Base-by-base conservation (phyloP, 306 rosid genomes). In the Sphenostylis stenocarpa region DNA sequence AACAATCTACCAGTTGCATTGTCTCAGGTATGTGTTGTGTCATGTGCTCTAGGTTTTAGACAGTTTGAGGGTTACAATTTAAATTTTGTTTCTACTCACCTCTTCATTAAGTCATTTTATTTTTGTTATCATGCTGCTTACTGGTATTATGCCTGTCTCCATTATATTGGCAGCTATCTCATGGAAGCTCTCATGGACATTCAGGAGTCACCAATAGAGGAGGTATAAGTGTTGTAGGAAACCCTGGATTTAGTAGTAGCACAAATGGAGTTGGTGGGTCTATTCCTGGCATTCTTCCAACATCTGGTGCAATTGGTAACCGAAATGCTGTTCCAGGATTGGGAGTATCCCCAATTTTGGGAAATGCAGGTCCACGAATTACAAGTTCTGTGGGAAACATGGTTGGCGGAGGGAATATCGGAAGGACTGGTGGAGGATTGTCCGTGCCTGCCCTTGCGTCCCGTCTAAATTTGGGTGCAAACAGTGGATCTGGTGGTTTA, bases 181-280 rank as follows among this genome's bases (percentile, higher is more conserved):
- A 95, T 66, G 97, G 97, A 60, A 84, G 91, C 85, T 80, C 97
- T 47, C 95, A 89, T 68, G 94, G 93, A 75, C 96, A 89, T 85
- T 92, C 96, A 43, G 97, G 94, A 84, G 88, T 96, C 80, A 64
- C 93, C 68, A 96, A 80, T 81, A 92, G 99, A 91, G 99, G 98
- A 90, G 96, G 99, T 91, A 84, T 93, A 81, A 89, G 85, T 92
- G 91, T 92, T 67, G 96, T 92, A 64, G 98, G 97, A 79, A 92
- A 89, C 56, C 98, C 97, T 88, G 99, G 99, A 86, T 96, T 87
- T 89, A 89, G 88, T 89, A 92, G 87, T 87, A 85, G 87, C 90
- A 75, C 97, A 88, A 96, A 92, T 88, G 99, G 96, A 83, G 90
- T 96, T 85, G 97, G 98, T 61, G 93, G 97, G 85, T 90, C 99